These are phyloP conservation scores for Alnus rubra DNA, from an alignment of 306 rosid genomes.

Conservation along the genomic window DNA sequence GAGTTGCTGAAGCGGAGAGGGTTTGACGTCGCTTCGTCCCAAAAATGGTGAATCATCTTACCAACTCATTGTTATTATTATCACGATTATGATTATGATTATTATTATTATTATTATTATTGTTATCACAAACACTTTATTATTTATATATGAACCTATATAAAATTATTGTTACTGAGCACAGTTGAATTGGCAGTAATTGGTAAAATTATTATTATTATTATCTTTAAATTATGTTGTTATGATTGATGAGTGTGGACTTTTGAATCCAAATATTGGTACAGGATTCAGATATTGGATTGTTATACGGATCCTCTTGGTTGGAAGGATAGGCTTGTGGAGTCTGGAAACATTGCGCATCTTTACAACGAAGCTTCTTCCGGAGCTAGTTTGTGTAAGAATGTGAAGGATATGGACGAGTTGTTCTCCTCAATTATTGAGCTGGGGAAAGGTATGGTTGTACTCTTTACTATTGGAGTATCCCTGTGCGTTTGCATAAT, in stretches of 20 bases:
- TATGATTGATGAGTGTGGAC: not conserved
- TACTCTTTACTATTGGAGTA: slow-evolving; percentile 8
- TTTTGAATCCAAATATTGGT: slow-evolving; percentile 20
- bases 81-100: not conserved
- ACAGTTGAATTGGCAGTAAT: not conserved
- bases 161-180: not conserved
- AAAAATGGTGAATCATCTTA: slow-evolving; percentile 47
- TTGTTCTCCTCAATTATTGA: slow-evolving; percentile 52
- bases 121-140: not conserved
- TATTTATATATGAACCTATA: not conserved
- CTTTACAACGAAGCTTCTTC: slow-evolving; percentile 40
- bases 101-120: not conserved
- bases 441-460: slow-evolving; percentile 63
- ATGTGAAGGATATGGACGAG: slow-evolving; percentile 63
- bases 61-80: not conserved
- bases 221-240: not conserved
- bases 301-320: slow-evolving; percentile 97
- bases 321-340: slow-evolving; percentile 65
- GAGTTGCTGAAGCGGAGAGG: slow-evolving; percentile 56
- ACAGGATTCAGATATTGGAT: slow-evolving; percentile 88
- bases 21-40: slow-evolving; percentile 48
- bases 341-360: slow-evolving; percentile 33
- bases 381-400: slow-evolving; percentile 43
- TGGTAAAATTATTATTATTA: not conserved
- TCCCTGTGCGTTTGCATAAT: not conserved